Base-by-base conservation (phyloP, 2,329 filamentous ascomycete species). In the Claviceps sp. region DNA sequence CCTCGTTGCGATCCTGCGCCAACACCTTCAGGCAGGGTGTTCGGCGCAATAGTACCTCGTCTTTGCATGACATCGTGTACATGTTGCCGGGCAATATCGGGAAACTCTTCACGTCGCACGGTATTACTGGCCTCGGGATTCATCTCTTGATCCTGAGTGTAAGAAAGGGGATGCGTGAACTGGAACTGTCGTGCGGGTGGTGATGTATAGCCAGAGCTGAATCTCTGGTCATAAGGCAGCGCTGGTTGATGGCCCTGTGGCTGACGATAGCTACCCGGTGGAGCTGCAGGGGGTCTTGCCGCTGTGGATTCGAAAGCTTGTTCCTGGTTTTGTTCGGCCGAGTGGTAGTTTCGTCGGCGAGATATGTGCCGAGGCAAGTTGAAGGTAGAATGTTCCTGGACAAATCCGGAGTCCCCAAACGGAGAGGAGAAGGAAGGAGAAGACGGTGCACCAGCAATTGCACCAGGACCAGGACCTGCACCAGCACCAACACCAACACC, bases 251-350 rank as follows among this genome's bases (percentile, higher is more conserved):
- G 60, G 50, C 56, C 59, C 52, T 73, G 69, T 8, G 76, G 73
- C 38, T 74, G 70, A 55, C 70, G 74, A 64, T 80, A 82, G 61
- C 76, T 80, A 39, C 74, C 60, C 4, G 83, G 80, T 41, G 79
- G 79, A 38, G 77, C 80, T 48, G 72, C 69, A 17, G 79, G 74
- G 11, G 68, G 71, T 45, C 70, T 62, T 5, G 69, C 61, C n/a
- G 38, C 47, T 50, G 64, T 56, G 57, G 59, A 39, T 38, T 47
- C 38, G 34, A 52, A 51, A 47, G 64, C 57, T 57, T 59, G 55
- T 50, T 67, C 62, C 40, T 71, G 67, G 56, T 66, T 57, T 14
- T 66, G 63, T 53, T 70, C 69, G 55, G 70, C 67, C 53, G 57
- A 44, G 40, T 51, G 52, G 46, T 50, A 48, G 34, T 48, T 30